Evolutionary conservation across 116 monocot genomes (phyloP), one percentile per base, ranked within the genome.

Genomic region (Papilionanthe hybrid): DNA sequence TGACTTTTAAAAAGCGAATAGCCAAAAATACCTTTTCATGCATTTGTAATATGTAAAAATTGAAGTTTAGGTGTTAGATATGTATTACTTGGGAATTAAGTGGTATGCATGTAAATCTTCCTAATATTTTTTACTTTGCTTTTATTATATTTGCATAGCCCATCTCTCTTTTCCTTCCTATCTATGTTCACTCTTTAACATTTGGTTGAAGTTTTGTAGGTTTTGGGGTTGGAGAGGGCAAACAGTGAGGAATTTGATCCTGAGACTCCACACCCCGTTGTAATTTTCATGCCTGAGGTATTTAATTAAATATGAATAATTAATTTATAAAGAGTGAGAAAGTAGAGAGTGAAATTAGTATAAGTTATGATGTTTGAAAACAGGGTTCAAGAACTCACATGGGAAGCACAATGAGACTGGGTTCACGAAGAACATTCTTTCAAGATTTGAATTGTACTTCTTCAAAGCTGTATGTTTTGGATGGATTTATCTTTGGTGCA

Each of bases 261-360:
- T 79, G 29, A 87, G 72, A 81, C 89, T 71, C 84, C 85, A 42
- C 7, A 82, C 68, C 82, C 74, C 79, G 92, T 89, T 68, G 81
- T 92, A 42, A 89, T 92, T 42, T 92, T 82, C 78, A 92, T 92
- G 92, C 92, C 92, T 67, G 92, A 92, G 92, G 92, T 92, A 87
- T 27, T 57, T 72, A 42, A 47, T 79, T 56, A 69, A 69, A 13
- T 23, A 69, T 69, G 5, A 29, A 30, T 69, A 75, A 7, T 49
- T 75, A 27, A 19, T 20, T 43, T 6, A 73, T 20, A 73, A 19
- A 74, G 23, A 57, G n/a, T 30, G 60, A 60, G 60, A 60, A 8
- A 22, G 5, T 53, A 53, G 53, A 63, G 27, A 53, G 53, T 25
- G 27, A 63, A 48, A 37, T 37, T 37, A 72, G 19, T 23, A 30